Conservation (phyloP, 345 rosid genomes). For the Aquilaria yunnanensis region DNA sequence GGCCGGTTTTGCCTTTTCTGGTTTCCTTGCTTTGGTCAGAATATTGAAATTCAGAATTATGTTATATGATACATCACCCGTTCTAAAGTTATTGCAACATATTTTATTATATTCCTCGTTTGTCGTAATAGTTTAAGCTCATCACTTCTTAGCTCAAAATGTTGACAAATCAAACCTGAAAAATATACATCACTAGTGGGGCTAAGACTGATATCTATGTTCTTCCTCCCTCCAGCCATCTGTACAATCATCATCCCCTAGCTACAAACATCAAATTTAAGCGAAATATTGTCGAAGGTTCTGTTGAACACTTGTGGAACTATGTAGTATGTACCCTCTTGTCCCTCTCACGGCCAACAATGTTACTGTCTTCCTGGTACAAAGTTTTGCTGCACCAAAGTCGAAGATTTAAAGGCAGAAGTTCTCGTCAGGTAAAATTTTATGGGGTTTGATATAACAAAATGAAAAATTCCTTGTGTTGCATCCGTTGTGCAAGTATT, state of each 20-base stretch:
- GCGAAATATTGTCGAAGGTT: not conserved
- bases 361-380: not conserved
- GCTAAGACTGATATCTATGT: not conserved
- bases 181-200: not conserved
- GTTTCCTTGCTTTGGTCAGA: too few species aligned
- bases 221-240: not conserved
- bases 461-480: not conserved
- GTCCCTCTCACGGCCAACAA: not conserved
- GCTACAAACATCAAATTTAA: not conserved
- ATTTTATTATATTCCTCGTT: too few species aligned
- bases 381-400: not conserved
- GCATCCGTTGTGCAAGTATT: conserved; percentile 1
- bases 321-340: not conserved
- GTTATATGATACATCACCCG: too few species aligned
- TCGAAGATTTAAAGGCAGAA: not conserved
- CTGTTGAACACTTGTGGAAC: not conserved
- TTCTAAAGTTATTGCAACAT: too few species aligned
- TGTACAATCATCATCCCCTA: not conserved
- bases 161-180: not conserved
- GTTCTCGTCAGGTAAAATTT: not conserved
- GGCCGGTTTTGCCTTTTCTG: too few species aligned
- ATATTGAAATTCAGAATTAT: too few species aligned
- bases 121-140: too few species aligned
- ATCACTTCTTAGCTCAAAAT: not conserved
- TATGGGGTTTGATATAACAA: not conserved